Percentiles rank a stretch among this genome's conserved stretches.
Conservation (phyloP, 2,329 filamentous ascomycete genomes). For the Hypoxylon sp. region DNA sequence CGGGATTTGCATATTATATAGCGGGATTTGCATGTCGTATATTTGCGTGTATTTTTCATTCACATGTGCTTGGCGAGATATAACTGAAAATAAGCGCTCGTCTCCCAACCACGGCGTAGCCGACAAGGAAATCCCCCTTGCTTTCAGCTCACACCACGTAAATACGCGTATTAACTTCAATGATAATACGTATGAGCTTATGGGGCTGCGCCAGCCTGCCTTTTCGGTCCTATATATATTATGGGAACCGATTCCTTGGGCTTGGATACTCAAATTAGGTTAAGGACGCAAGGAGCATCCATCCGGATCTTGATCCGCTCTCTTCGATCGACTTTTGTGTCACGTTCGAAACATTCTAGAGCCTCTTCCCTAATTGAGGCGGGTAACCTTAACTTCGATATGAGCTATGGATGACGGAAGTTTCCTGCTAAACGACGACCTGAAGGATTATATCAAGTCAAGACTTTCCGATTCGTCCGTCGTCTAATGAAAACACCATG, state of each 20-base stretch:
- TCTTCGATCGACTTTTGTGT: not conserved
- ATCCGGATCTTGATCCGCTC: not conserved
- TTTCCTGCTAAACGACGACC: not conserved
- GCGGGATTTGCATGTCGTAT: no score
- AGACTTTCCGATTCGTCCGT: no score
- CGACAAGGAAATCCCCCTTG: not conserved
- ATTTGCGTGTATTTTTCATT: no score
- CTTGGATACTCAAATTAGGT: conserved; percentile 9
- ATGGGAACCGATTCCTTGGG: conserved; percentile 23
- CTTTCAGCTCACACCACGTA: not conserved
- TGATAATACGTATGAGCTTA: not conserved
- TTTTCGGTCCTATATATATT: not conserved
- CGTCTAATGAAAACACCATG: no score
- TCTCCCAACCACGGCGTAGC: not conserved
- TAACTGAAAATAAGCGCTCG: conserved; percentile 6
- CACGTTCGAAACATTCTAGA: not conserved
- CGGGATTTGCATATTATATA: no score
- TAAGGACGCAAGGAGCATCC: conserved; percentile 16
- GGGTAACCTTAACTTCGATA: not conserved
- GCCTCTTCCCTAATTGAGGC: conserved; percentile 4
- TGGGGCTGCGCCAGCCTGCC: not conserved
- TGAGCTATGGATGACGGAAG: not conserved
- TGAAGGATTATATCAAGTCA: not conserved
- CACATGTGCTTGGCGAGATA: no score
- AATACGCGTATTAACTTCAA: not conserved